These are phyloP conservation scores for Helianthus tuberosus DNA, from an alignment of 129 eudicot genomes.

Conservation along the genomic window DNA sequence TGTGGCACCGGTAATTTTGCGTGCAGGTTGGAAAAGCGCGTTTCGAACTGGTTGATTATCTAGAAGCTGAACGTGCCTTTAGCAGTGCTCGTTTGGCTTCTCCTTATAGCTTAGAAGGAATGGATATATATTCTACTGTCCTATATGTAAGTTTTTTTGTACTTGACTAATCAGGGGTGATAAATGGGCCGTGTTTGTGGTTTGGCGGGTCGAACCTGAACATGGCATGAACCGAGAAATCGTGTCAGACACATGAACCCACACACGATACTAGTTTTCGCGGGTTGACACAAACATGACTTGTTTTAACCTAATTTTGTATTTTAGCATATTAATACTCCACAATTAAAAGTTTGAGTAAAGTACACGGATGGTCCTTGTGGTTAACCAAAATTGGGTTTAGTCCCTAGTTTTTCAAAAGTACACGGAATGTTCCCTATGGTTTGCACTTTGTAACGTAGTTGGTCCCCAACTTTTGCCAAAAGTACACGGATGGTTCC, in stretches of 20 bases:
- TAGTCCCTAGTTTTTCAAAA: too few relatives aligned
- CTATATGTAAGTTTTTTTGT: conserved; percentile 65
- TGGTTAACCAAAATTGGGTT: too few relatives aligned
- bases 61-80: conserved; percentile 92
- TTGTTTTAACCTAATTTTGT: neutral
- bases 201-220: neutral
- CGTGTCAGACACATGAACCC: neutral
- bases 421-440: too few relatives aligned
- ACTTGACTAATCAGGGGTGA: neutral
- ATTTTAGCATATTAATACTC: neutral
- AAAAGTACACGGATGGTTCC: too few relatives aligned
- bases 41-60: conserved; percentile 93
- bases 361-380: too few relatives aligned
- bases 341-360: neutral
- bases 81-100: conserved; percentile 78
- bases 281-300: neutral
- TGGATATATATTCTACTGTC: conserved; percentile 94
- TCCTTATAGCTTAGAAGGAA: conserved; percentile 93
- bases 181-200: neutral
- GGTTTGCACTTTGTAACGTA: too few relatives aligned
- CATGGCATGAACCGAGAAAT: neutral
- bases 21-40: conserved; percentile 91
- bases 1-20: conserved; percentile 9
- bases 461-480: too few relatives aligned
- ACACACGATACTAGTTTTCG: neutral